phyloP scores from a whole-genome alignment of 2,329 filamentous ascomycete species.

The Fusarium setosum region DNA sequence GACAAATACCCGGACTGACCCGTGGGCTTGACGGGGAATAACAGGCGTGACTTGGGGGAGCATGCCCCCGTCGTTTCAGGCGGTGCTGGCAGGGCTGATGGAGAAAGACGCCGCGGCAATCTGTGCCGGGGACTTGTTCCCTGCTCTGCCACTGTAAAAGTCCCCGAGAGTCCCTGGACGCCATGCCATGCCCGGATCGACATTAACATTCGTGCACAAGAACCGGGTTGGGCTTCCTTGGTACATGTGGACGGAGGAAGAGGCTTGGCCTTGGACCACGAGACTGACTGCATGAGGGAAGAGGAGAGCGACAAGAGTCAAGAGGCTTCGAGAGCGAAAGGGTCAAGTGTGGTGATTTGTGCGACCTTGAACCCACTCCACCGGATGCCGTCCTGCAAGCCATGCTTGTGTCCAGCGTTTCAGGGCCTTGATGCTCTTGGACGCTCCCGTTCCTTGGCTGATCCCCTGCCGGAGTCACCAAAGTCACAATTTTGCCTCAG shows the following conservation, averaged over 20 bases:
- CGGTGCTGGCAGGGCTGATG: slow-evolving; percentile 27
- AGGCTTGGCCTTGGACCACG: background rate
- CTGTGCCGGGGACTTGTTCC: slow-evolving; percentile 10
- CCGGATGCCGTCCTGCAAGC: slow-evolving; percentile 31
- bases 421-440: slow-evolving; percentile 29
- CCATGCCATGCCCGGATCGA: slow-evolving; percentile 6
- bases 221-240: too few species aligned
- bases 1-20: background rate
- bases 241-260: background rate
- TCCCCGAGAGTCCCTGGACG: background rate
- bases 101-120: slow-evolving; percentile 19
- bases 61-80: slow-evolving; percentile 30
- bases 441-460: slow-evolving; percentile 22
- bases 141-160: slow-evolving; percentile 6
- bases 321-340: background rate
- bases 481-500: slow-evolving; percentile 2
- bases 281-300: background rate
- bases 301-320: background rate
- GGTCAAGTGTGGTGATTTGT: background rate
- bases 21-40: slow-evolving; percentile 3
- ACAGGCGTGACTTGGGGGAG: slow-evolving; percentile 19
- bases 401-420: slow-evolving; percentile 35
- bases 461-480: slow-evolving; percentile 32
- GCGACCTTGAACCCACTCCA: slow-evolving; percentile 24
- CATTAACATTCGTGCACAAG: background rate